Base-by-base conservation (phyloP, 768 basidiomycete species). In the Chiua virens region DNA sequence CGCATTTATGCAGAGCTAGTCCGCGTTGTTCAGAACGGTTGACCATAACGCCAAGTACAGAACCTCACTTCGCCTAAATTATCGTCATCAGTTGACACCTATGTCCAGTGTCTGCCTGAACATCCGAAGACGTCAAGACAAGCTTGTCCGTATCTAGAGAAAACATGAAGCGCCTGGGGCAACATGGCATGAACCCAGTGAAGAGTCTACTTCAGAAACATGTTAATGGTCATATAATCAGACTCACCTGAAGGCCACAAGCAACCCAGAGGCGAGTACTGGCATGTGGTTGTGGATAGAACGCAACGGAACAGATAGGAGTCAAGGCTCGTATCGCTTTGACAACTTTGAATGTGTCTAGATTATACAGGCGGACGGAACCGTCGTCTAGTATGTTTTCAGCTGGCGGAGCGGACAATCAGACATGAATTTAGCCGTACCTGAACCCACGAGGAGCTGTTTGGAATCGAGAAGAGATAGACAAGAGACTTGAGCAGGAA, bases 231-330 rank as follows among this genome's bases (percentile, higher is more conserved):
- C 23, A 10, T 42, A 22, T 36, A n/a, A n/a, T n/a, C n/a, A n/a
- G 30, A 38, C 60, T 56, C 53, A 87, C 89, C 60, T 75, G 73
- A 56, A 69, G 68, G 21, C 86, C 87, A 61, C 78, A 80, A 3
- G 85, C 87, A 25, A 90, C 60, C 87, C 86, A 92, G 5, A 84
- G 71, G 47, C 77, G 73, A 40, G 75, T 68, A 14, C n/a, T n/a
- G n/a, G 76, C 53, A 25, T 77, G 70, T 15, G 73, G 69, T 30
- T 70, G 65, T 53, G 74, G 66, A 9, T 75, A 59, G 58, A 79
- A 80, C 2, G 75, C 68, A 22, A 89, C 71, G 0, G 86, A 89
- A 0, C 87, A 83, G 21, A 92, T 71, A 54, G 88, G 86, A 4
- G 64, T 76, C 8, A 85, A 66, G 7, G 78, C 79, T 58, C 79